phyloP scores from a whole-genome alignment of 495 filamentous ascomycete genomes.

The Venustampulla echinocandica region DNA sequence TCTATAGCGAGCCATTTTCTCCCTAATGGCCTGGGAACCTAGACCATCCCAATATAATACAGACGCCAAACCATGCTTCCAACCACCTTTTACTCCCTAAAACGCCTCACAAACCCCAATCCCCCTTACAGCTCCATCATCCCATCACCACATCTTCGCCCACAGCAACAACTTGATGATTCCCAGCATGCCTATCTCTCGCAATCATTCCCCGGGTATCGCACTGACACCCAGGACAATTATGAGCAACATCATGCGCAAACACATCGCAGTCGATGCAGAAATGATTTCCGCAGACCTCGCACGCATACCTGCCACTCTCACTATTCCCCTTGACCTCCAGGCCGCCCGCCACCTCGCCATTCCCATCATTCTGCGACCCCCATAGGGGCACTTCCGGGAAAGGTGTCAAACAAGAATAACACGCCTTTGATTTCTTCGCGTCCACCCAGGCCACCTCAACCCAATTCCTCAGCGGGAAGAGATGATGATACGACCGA shows the following conservation, averaged over 20 bases:
- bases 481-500: slow-evolving; percentile 90
- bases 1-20: no score
- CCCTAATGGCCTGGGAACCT: no score
- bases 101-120: no score
- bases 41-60: no score
- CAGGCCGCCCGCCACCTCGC: slow-evolving; percentile 6
- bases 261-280: slow-evolving; percentile 98
- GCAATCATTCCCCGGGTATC: slow-evolving; percentile 22
- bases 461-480: slow-evolving; percentile 82
- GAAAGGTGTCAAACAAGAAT: slow-evolving; percentile 45
- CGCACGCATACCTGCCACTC: slow-evolving; percentile 81
- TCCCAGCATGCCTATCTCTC: neutral
- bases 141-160: neutral
- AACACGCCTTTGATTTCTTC: slow-evolving; percentile 37
- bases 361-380: neutral
- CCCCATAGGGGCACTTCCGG: slow-evolving; percentile 31
- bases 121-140: no score
- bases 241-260: slow-evolving; percentile 86
- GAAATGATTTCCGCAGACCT: slow-evolving; percentile 76
- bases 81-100: no score
- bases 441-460: slow-evolving; percentile 80
- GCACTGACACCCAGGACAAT: slow-evolving; percentile 91
- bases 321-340: slow-evolving; percentile 61
- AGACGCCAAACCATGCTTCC: no score
- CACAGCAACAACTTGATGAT: neutral